phyloP scores from a whole-genome alignment of 169 alveolate species.

The Eimeria zaria region DNA sequence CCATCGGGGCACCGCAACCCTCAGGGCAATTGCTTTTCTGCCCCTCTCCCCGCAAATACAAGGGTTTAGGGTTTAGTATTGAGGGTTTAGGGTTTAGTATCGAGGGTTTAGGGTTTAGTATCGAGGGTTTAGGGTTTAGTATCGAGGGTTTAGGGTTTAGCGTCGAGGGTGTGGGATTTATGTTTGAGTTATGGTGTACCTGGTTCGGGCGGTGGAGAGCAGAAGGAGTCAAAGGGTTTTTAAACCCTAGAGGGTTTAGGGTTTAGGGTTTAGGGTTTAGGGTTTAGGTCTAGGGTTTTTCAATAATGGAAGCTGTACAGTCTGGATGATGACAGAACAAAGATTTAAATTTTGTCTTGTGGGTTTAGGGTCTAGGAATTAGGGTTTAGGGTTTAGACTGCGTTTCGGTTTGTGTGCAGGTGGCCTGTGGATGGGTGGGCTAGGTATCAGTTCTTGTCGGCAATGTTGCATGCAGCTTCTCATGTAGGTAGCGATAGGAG shows the following conservation, averaged over 20 bases:
- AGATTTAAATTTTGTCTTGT: too few species aligned
- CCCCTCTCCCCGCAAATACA: background rate
- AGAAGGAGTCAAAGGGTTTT: background rate
- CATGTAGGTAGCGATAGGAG: background rate
- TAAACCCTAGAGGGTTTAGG: too few species aligned
- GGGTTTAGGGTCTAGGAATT: too few species aligned
- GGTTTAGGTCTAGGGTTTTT: background rate
- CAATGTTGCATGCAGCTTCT: conserved; percentile 27
- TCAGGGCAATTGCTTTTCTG: background rate
- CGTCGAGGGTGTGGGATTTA: background rate
- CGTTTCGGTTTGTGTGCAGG: conserved; percentile 30
- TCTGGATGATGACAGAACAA: too few species aligned
- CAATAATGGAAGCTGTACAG: too few species aligned
- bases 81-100: background rate
- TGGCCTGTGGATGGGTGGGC: conserved; percentile 76
- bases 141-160: background rate
- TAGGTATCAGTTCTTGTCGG: background rate
- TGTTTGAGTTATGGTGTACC: background rate
- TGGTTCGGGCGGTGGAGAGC: background rate
- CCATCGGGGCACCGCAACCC: background rate
- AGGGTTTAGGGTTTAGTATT: conserved; percentile 1
- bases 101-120: background rate
- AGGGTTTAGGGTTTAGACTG: background rate
- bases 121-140: background rate
- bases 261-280: background rate